Percentiles rank a stretch among this genome's conserved stretches.
These are phyloP conservation scores for Aristolochia contorta DNA, from an alignment of 164 flowering plant genomes.

Conservation along the genomic window DNA sequence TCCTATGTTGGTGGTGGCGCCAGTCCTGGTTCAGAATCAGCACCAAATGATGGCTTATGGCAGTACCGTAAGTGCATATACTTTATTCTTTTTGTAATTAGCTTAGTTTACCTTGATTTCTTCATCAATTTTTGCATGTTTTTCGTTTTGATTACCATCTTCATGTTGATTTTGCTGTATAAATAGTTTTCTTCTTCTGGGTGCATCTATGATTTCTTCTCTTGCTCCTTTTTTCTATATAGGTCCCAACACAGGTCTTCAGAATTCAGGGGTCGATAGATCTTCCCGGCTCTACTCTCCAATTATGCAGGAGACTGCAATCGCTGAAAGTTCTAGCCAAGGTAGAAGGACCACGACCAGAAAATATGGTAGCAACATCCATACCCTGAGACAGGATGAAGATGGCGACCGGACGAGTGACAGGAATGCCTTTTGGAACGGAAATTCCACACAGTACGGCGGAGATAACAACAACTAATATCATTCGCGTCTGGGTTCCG, in stretches of 20 bases:
- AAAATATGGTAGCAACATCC: slow-evolving; percentile 60
- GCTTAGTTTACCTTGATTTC: background rate
- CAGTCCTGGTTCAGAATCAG: slow-evolving; percentile 29
- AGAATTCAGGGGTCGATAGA: slow-evolving; percentile 22
- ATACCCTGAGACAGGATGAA: slow-evolving; percentile 58
- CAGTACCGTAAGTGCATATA: slow-evolving; percentile 40
- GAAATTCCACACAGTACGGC: slow-evolving; percentile 82
- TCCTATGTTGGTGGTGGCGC: slow-evolving; percentile 48
- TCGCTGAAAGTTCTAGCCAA: slow-evolving; percentile 19
- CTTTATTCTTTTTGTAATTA: background rate
- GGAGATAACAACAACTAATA: slow-evolving; percentile 28
- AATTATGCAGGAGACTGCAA: background rate
- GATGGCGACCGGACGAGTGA: slow-evolving; percentile 42
- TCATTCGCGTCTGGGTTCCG: background rate
- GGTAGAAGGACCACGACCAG: slow-evolving; percentile 30
- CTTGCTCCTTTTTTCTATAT: background rate
- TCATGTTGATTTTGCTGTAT: background rate
- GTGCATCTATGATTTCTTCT: background rate
- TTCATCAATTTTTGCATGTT: background rate
- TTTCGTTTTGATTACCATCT: no score
- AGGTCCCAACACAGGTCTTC: slow-evolving; percentile 42
- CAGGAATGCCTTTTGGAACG: slow-evolving; percentile 80
- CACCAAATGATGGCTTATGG: slow-evolving; percentile 30
- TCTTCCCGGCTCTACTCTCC: slow-evolving; percentile 12
- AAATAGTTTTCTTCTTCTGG: background rate